Percentiles rank a stretch among this genome's conserved stretches.
Conservation (phyloP, 2,329 filamentous ascomycete species). For the Beauveria caledonica region DNA sequence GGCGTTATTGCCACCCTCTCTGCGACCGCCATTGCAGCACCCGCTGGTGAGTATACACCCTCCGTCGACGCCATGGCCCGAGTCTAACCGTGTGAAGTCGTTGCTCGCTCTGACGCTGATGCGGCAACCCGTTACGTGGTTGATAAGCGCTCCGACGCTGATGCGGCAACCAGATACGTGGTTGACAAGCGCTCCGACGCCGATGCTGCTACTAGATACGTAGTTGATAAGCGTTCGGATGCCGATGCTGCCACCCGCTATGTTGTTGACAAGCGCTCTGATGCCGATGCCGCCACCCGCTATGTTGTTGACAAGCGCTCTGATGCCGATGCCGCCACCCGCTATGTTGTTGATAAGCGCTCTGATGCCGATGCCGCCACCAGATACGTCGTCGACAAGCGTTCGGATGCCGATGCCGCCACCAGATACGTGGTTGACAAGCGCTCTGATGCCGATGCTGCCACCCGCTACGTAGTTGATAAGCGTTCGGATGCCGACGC, state of each 20-base stretch:
- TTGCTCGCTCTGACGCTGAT: slow-evolving; percentile 1
- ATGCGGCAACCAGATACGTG: neutral
- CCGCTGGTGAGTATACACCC: neutral
- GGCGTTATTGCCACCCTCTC: neutral
- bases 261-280: neutral
- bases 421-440: neutral
- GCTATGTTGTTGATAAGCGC: neutral
- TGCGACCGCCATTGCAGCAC: neutral
- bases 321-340: neutral
- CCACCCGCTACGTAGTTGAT: neutral
- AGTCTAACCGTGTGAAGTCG: neutral
- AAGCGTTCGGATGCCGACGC: neutral
- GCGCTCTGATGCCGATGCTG: neutral
- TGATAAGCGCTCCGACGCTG: neutral
- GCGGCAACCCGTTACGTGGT: neutral
- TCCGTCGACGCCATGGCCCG: too few species aligned
- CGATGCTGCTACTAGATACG: neutral
- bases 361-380: neutral
- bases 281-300: neutral
- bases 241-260: neutral
- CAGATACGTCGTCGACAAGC: neutral
- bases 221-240: neutral
- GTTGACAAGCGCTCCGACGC: neutral
- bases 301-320: neutral
- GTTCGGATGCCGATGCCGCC: neutral